These are phyloP conservation scores for Musa schizocarpa DNA, from an alignment of 176 grass and related monocot species.

Conservation along the genomic window DNA sequence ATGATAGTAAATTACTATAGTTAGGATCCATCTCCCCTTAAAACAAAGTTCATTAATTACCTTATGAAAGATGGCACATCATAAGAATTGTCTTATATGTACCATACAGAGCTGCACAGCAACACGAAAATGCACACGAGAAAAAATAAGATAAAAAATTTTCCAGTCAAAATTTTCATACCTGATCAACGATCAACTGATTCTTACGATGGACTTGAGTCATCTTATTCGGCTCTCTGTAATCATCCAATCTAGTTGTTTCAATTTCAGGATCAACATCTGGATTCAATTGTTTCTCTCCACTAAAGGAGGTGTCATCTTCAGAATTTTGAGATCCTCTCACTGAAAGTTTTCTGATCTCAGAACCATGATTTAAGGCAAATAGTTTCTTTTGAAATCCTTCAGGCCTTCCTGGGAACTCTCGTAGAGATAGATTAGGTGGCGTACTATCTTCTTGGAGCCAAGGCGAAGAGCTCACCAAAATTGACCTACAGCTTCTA, in stretches of 20 bases:
- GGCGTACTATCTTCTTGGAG: conserved; percentile 54
- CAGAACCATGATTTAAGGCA: conserved; percentile 43
- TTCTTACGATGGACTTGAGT: conserved; percentile 63
- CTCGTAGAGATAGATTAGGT: conserved; percentile 51
- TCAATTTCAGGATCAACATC: no score
- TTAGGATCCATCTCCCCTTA: no score
- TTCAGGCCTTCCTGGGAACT: conserved; percentile 62
- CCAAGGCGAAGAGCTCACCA: conserved; percentile 41
- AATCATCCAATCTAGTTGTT: conserved; percentile 47
- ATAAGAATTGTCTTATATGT: no score
- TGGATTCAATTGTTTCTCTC: conserved; percentile 22
- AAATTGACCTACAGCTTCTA: conserved; percentile 58
- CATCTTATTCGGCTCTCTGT: conserved; percentile 63
- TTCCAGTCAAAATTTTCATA: conserved; percentile 5
- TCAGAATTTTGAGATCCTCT: conserved; percentile 52
- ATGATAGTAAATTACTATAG: no score
- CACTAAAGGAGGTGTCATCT: conserved; percentile 29
- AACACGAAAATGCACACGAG: neutral
- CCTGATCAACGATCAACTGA: conserved; percentile 37
- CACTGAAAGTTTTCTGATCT: conserved; percentile 49
- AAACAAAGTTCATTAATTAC: no score
- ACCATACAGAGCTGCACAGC: no score
- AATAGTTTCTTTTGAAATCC: conserved; percentile 32
- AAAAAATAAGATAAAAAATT: neutral
- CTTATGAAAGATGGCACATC: no score